A percentile compares a stretch with the other conserved stretches of the same genome.
These are phyloP conservation scores for Gigaspora rosea DNA, from an alignment of 192 early-diverging fungal genomes.

Conservation along the genomic window DNA sequence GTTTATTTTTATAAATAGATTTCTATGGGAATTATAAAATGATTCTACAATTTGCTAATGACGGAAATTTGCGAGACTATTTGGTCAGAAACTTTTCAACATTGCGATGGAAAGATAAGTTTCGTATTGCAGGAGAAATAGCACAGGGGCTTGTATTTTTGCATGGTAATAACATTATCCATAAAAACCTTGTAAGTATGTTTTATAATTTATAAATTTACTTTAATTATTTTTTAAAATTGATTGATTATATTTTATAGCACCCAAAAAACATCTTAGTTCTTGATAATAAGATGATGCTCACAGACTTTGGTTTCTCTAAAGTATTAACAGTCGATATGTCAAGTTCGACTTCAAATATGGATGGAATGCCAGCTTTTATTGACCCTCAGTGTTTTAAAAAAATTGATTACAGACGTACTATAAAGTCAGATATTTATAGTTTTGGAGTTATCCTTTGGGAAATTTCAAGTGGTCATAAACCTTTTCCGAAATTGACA, in stretches of 20 bases:
- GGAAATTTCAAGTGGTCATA: conserved; percentile 42
- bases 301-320: not conserved
- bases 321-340: not conserved
- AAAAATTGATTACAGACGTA: not conserved
- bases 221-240: not conserved
- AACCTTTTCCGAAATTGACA: conserved; percentile 33
- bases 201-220: not conserved
- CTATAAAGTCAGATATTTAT: conserved; percentile 34
- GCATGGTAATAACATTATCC: conserved; percentile 35
- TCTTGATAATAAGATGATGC: not conserved
- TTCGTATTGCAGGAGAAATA: conserved; percentile 41
- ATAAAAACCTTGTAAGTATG: conserved; percentile 32
- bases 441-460: conserved; percentile 41
- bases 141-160: conserved; percentile 25
- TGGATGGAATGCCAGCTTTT: not conserved
- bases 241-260: not conserved
- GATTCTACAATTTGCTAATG: conserved; percentile 32
- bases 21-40: not conserved
- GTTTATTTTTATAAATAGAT: not conserved
- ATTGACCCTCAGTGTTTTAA: not conserved
- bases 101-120: conserved; percentile 40
- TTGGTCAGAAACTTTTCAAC: conserved; percentile 37
- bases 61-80: conserved; percentile 38
- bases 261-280: not conserved
- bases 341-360: not conserved